Conservation (phyloP, 768 basidiomycete species). For the Fistulinella prunicolor region DNA sequence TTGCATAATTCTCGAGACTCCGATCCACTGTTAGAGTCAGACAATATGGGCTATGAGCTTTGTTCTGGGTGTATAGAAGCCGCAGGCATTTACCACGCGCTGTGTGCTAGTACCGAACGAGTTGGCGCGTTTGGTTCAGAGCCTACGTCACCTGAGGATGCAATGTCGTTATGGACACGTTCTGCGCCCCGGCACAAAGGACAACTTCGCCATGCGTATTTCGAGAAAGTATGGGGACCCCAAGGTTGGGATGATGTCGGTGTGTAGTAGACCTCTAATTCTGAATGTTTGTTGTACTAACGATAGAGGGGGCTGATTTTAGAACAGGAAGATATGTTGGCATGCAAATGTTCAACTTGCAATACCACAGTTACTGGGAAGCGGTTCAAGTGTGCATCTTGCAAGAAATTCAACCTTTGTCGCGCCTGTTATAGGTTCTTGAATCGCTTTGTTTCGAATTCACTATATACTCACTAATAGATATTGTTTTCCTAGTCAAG, state of each 20-base stretch:
- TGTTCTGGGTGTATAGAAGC: constrained; percentile 77
- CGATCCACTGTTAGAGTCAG: constrained; percentile 1
- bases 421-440: constrained; percentile 74
- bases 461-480: background rate
- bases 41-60: constrained; percentile 68
- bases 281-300: background rate
- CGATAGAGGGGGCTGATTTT: constrained; percentile 25
- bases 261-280: constrained; percentile 42
- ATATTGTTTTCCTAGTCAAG: constrained; percentile 51
- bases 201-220: constrained; percentile 77
- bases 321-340: constrained; percentile 69
- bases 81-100: constrained; percentile 75
- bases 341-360: constrained; percentile 81
- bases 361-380: constrained; percentile 53
- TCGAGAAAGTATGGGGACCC: constrained; percentile 83
- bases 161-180: constrained; percentile 57
- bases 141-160: constrained; percentile 54
- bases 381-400: constrained; percentile 84
- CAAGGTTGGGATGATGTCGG: constrained; percentile 88
- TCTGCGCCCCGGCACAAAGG: constrained; percentile 72
- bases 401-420: constrained; percentile 78
- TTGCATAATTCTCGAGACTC: constrained; percentile 6
- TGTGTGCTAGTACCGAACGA: constrained; percentile 47
- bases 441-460: constrained; percentile 9
- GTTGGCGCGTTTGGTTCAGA: constrained; percentile 25